Base-by-base conservation (phyloP, 768 basidiomycete species). In the Postia placenta region DNA sequence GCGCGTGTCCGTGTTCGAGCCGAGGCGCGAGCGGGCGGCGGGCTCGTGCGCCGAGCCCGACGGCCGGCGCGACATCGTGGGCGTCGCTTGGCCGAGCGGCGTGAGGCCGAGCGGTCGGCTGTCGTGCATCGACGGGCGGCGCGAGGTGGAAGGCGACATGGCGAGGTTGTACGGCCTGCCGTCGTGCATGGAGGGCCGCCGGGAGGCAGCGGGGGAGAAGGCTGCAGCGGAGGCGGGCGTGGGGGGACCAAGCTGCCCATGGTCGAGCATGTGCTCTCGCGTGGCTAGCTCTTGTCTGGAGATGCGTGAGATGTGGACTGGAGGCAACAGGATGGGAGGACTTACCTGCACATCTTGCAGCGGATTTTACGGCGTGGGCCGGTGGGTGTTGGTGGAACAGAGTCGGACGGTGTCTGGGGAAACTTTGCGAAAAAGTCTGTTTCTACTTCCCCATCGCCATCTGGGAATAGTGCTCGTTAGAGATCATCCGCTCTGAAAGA, bases 181-280 rank as follows among this genome's bases (percentile, higher is more conserved):
- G 7, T 57, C 58, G 28, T 56, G 52, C 49, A 56, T 53, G 33
- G 72, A 74, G 4, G 51, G 54, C 30, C 54, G 40, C 26, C 76
- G 70, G 0, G 81, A 81, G 6, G 56, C 30, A 11, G 67, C 75
- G 12, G 79, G 80, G 0, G 81, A 74, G 30, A 33, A 33, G 30
- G 30, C 30, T 7, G 30, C 30, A 4, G 75, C 72, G 24, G 56
- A 52, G 7, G 60, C 64, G 3, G 83, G 84, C 0, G 85, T 87
- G 1, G 80, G 72, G 9, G 84, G 79, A 2, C 83, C 84, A 3
- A 87, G 67, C 58, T 90, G 86, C 4, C 85, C 86, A 58, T 94
- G 92, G 63, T 92, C 87, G 41, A 92, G 78, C 88, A 97, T 92
- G 62, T 96, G 89, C 61, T 93, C 91, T n/a, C 87, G 75, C 0